Base-by-base conservation (phyloP, 129 eudicot species). In the Artemisia annua region DNA sequence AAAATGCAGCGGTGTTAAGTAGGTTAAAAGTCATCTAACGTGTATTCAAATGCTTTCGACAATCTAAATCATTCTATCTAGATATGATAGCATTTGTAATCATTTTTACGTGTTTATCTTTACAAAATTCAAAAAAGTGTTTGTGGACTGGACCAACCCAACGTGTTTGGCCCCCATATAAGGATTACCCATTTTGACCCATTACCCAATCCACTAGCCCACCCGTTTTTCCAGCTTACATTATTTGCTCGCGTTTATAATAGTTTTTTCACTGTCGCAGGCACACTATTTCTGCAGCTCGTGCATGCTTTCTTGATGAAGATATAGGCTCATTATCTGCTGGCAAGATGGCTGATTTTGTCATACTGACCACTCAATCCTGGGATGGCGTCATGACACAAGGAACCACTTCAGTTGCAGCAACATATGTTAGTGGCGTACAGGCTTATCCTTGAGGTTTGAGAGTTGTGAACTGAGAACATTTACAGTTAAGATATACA, bases 281-380 rank as follows among this genome's bases (percentile, higher is more conserved):
- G 85, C 81, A 85, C 84, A 90, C 99, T 7, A 95, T 90, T 56
- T 83, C 83, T 10, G 97, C 94, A 63, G 97, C 99, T 53, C 82
- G 77, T 35, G 93, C 96, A 22, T 86, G 96, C 72, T 90, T 88
- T 80, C 89, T 95, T 54, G 99, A 88, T 1, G 80, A 88, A 68
- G 91, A 88, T 13, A 57, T 90, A 55, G 99, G 97, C 44, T 95
- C 99, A 53, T 77, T 90, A 62, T 83, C 99, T 67, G 52, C 76
- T 1, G 99, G 97, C 56, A 95, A 95, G 76, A 51, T 86, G 70
- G 97, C 94, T 11, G 99, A 95, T 75, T 95, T 95, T 78, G 97
- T 90, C 26, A 81, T 90, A 24, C 72, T 95, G 15, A 81, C 83
- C 24, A 55, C 81, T 50, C 63, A 81, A 72, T 78, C 94, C 5